Conservation (phyloP, 2,329 filamentous ascomycete species). For the Elsinoe australis region DNA sequence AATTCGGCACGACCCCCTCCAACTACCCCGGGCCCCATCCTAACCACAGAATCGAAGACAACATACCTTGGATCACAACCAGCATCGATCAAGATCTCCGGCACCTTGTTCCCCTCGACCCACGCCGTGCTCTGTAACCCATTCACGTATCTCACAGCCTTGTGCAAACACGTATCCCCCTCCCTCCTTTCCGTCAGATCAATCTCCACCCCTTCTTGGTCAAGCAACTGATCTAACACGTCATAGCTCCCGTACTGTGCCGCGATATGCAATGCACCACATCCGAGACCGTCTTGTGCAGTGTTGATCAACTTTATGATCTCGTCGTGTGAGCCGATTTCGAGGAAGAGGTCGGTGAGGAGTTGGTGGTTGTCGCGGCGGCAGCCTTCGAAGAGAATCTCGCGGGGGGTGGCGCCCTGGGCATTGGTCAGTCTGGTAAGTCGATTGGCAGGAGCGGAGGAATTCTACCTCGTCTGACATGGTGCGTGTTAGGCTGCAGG, state of each 20-base stretch:
- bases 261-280: conserved; percentile 82
- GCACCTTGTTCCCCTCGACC: conserved; percentile 56
- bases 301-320: conserved; percentile 75
- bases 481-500: conserved; percentile 1
- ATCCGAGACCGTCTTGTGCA: conserved; percentile 77
- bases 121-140: conserved; percentile 55
- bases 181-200: conserved; percentile 66
- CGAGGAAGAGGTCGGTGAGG: conserved; percentile 63
- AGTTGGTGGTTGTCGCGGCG: conserved; percentile 87
- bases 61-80: conserved; percentile 53
- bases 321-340: conserved; percentile 48
- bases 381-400: conserved; percentile 86
- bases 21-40: background rate
- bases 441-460: background rate
- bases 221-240: conserved; percentile 71
- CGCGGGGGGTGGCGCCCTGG: conserved; percentile 67
- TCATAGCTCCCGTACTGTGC: conserved; percentile 81
- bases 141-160: conserved; percentile 70
- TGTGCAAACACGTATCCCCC: conserved; percentile 71
- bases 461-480: conserved; percentile 21
- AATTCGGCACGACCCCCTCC: background rate
- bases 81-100: conserved; percentile 76
- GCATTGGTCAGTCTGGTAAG: background rate
- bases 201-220: conserved; percentile 78
- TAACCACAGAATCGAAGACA: background rate